phyloP scores from a whole-genome alignment of 352 stramenopile species.

The Pythium folliculosum region DNA sequence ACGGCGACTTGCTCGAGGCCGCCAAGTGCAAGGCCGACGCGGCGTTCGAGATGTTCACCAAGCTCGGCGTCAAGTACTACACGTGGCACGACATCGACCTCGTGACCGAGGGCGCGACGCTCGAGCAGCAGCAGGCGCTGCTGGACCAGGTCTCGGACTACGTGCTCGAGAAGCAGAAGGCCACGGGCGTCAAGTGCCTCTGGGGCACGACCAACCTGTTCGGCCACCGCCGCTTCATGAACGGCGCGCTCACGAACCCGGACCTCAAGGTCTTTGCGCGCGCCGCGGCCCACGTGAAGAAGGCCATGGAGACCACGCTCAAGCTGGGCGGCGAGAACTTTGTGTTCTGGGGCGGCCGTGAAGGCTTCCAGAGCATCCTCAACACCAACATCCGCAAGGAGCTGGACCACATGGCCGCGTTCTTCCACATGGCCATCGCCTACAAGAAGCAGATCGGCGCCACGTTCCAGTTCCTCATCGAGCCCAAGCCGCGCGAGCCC shows the following conservation, averaged over 20 bases:
- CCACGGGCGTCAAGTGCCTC: slow-evolving; percentile 4
- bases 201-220: slow-evolving; percentile 12
- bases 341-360: slow-evolving; percentile 11
- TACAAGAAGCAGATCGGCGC: slow-evolving; percentile 18
- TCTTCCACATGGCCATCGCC: slow-evolving; percentile 11
- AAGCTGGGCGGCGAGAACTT: slow-evolving; percentile 14
- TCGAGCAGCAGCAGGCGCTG: slow-evolving; percentile 3
- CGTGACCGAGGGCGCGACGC: background rate
- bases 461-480: slow-evolving; percentile 15
- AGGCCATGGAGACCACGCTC: slow-evolving; percentile 10
- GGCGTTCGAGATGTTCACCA: slow-evolving; percentile 12
- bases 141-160: slow-evolving; percentile 8
- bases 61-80: slow-evolving; percentile 12
- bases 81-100: slow-evolving; percentile 11
- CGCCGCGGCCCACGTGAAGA: slow-evolving; percentile 6
- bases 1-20: slow-evolving; percentile 1
- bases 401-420: slow-evolving; percentile 13
- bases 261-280: slow-evolving; percentile 5
- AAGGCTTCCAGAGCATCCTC: slow-evolving; percentile 11
- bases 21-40: slow-evolving; percentile 8
- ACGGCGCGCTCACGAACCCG: slow-evolving; percentile 9
- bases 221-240: slow-evolving; percentile 12
- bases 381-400: slow-evolving; percentile 15
- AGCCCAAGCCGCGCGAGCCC: slow-evolving; percentile 20
- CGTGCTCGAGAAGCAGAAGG: background rate